phyloP scores from a whole-genome alignment of 192 early-diverging fungal species.

The Funneliformis geosporum region DNA sequence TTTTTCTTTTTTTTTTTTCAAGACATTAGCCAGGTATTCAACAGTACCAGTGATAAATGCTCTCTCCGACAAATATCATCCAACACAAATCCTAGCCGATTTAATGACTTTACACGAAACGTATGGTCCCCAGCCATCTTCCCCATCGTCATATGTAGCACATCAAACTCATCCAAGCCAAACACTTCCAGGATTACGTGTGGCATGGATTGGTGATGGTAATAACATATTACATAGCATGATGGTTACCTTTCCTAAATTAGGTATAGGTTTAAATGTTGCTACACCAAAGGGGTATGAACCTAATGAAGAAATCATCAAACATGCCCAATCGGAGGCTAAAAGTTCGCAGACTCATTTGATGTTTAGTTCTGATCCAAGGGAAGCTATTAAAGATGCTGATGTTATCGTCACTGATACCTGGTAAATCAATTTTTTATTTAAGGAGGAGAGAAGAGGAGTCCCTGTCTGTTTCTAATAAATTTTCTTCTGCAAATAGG shows the following conservation, averaged over 20 bases:
- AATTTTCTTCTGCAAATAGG: conserved; percentile 34
- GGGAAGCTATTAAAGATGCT: conserved; percentile 75
- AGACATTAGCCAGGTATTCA: conserved; percentile 85
- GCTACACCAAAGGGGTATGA: conserved; percentile 87
- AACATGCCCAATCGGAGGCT: conserved; percentile 68
- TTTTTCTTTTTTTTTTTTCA: conserved; percentile 21
- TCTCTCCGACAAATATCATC: conserved; percentile 91
- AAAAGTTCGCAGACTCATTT: conserved; percentile 50
- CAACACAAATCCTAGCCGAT: conserved; percentile 96
- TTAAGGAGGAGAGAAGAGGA: not conserved
- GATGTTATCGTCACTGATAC: conserved; percentile 97
- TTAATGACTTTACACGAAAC: conserved; percentile 92
- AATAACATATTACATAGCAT: conserved; percentile 96
- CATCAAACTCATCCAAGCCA: conserved; percentile 52
- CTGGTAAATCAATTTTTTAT: conserved; percentile 58
- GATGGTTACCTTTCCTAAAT: conserved; percentile 83
- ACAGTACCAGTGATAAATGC: conserved; percentile 95
- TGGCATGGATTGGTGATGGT: conserved; percentile 99
- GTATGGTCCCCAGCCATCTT: conserved; percentile 45
- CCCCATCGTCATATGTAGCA: conserved; percentile 38
- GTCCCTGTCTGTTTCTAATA: not conserved
- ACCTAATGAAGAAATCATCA: conserved; percentile 67
- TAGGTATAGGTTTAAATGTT: conserved; percentile 78
- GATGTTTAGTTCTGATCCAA: conserved; percentile 66
- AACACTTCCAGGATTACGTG: conserved; percentile 67